A percentile compares a stretch with the other conserved stretches of the same genome.
Evolutionary conservation across 176 grass and related monocot genomes (phyloP).

Genomic region (Avena sativa): DNA sequence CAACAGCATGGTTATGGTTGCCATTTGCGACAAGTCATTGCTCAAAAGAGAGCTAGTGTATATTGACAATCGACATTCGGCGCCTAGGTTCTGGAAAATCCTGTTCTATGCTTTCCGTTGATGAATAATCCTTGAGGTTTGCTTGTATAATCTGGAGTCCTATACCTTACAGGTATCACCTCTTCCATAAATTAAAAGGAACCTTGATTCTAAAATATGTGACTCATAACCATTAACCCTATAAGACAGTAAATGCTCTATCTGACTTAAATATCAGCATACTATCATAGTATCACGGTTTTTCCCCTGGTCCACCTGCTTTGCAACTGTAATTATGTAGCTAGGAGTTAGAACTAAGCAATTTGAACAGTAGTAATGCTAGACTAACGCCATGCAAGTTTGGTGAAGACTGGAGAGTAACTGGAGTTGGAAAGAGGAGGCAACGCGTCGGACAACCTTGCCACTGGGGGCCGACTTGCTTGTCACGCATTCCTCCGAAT

Average conservation of each 20-base stretch:
- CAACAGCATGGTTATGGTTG: background rate
- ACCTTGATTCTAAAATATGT: background rate
- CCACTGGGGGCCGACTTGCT: background rate
- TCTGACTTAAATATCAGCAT: background rate
- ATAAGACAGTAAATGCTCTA: background rate
- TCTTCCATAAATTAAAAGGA: background rate
- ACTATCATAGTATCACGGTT: background rate
- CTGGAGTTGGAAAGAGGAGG: background rate
- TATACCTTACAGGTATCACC: background rate
- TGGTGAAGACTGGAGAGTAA: background rate
- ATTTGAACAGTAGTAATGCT: background rate
- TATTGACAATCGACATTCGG: background rate
- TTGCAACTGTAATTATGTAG: background rate
- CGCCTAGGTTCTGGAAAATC: background rate
- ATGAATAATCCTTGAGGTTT: background rate
- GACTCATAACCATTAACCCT: background rate
- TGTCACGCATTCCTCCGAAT: background rate
- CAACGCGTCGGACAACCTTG: background rate
- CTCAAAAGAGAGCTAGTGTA: background rate
- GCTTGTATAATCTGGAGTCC: background rate
- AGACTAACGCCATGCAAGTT: background rate
- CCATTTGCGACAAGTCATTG: background rate
- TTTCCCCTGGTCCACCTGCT: background rate
- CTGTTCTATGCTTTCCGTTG: background rate
- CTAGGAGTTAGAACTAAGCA: background rate